phyloP scores from a whole-genome alignment of 2,329 filamentous ascomycete species.

The Pseudogymnoascus sp. region DNA sequence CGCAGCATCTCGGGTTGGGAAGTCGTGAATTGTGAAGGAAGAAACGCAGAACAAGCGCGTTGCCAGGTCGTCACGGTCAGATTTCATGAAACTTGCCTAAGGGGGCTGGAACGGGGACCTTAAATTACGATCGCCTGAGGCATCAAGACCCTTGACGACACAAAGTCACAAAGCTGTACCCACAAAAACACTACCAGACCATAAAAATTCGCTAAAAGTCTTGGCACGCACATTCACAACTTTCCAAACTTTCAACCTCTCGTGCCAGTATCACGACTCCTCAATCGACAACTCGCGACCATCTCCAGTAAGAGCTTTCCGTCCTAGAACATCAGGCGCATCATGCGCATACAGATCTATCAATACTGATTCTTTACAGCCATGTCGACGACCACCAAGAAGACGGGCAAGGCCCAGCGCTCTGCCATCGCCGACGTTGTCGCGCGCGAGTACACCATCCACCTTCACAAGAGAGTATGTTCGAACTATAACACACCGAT shows the following conservation, averaged over 20 bases:
- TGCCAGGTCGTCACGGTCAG: neutral
- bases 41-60: slow-evolving; percentile 1
- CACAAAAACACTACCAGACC: neutral
- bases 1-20: neutral
- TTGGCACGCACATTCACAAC: slow-evolving; percentile 13
- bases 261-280: slow-evolving; percentile 15
- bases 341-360: neutral
- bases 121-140: slow-evolving; percentile 6
- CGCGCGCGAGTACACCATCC: slow-evolving; percentile 99
- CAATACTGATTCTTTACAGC: slow-evolving; percentile 34
- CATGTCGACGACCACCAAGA: slow-evolving; percentile 62
- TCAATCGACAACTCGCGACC: slow-evolving; percentile 22
- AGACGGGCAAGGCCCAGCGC: slow-evolving; percentile 63
- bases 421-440: slow-evolving; percentile 99
- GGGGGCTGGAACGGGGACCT: slow-evolving; percentile 1
- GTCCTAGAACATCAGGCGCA: neutral
- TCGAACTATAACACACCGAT: slow-evolving; percentile 21
- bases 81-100: slow-evolving; percentile 7
- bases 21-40: neutral
- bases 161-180: neutral
- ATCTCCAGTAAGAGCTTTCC: slow-evolving; percentile 20
- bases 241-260: slow-evolving; percentile 17
- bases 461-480: slow-evolving; percentile 99
- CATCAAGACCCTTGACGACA: slow-evolving; percentile 4
- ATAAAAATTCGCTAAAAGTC: slow-evolving; percentile 7